Base-by-base conservation (phyloP, 2,329 filamentous ascomycete genomes). In the Cryphonectria carpinicola region DNA sequence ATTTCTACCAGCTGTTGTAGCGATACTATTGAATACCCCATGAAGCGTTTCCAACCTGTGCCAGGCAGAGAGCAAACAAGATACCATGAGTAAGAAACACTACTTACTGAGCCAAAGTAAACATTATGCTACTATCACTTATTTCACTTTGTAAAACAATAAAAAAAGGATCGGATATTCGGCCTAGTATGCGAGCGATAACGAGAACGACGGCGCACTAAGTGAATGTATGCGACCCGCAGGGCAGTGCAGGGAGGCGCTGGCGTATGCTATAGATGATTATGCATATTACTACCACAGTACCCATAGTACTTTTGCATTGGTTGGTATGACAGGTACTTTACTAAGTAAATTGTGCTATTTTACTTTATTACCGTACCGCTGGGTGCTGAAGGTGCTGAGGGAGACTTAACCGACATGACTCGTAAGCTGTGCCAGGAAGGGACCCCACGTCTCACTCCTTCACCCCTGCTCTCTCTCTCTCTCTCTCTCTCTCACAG, bases 131-230 rank as follows among this genome's bases (percentile, higher is more conserved):
- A n/a, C n/a, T n/a, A n/a, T n/a, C n/a, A n/a, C n/a, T n/a, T n/a
- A n/a, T n/a, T n/a, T n/a, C n/a, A n/a, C n/a, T 28, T 28, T 28
- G 28, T 1, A 28, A 28, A 28, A 28, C 1, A 28, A 28, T 28
- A n/a, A n/a, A n/a, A n/a, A n/a, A 32, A 5, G 1, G 25, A 28
- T 32, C 25, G 54, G 54, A 14, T 58, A 6, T 32, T 58, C 14
- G 54, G 54, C 54, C 14, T 0, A 41, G 35, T 39, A 64, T 63
- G 17, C 37, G n/a, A 65, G 58, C 52, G 69, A 69, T 35, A 69
- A 68, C 69, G 66, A 70, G 52, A 54, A 65, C 52, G 61, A 28
- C 22, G 11, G n/a, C 43, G 52, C 52, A 32, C 46, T n/a, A 49
- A 49, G 8, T 11, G 13, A 5, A 4, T 7, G 17, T 32, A 6